phyloP scores from a whole-genome alignment of 768 basidiomycete species.

The Suillus lakei region DNA sequence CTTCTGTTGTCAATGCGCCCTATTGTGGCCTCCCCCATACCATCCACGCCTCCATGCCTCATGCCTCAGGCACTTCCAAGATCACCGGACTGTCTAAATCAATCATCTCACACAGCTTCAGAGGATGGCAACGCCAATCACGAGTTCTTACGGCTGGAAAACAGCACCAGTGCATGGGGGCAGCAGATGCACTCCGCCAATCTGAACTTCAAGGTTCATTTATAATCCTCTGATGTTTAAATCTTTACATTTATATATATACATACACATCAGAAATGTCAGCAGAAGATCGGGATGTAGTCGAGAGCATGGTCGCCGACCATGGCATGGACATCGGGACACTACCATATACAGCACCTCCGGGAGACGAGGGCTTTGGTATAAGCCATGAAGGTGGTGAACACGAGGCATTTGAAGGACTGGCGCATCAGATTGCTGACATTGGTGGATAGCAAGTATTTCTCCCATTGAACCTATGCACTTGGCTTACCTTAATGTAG shows the following conservation, averaged over 20 bases:
- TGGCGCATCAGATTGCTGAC: background rate
- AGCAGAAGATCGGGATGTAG: background rate
- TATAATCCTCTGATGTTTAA: background rate
- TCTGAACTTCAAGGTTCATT: background rate
- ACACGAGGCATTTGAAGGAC: background rate
- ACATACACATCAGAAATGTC: background rate
- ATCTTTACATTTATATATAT: background rate
- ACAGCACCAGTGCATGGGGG: background rate
- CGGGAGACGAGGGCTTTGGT: conserved; percentile 5
- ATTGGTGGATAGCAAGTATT: conserved; percentile 1
- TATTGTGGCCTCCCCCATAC: too few species aligned
- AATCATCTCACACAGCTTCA: background rate
- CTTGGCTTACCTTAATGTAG: background rate
- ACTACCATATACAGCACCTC: background rate
- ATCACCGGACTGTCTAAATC: conserved; percentile 4
- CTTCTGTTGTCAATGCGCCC: too few species aligned
- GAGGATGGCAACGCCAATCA: background rate
- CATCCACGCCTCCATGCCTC: too few species aligned
- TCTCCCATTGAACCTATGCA: background rate
- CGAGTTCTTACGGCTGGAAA: conserved; percentile 6
- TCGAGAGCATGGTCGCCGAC: background rate
- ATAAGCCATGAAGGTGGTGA: conserved; percentile 8
- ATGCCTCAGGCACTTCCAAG: background rate
- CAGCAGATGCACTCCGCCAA: background rate
- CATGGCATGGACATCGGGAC: background rate